These are phyloP conservation scores for Castanea crenata DNA, from an alignment of 306 rosid species.

Conservation along the genomic window DNA sequence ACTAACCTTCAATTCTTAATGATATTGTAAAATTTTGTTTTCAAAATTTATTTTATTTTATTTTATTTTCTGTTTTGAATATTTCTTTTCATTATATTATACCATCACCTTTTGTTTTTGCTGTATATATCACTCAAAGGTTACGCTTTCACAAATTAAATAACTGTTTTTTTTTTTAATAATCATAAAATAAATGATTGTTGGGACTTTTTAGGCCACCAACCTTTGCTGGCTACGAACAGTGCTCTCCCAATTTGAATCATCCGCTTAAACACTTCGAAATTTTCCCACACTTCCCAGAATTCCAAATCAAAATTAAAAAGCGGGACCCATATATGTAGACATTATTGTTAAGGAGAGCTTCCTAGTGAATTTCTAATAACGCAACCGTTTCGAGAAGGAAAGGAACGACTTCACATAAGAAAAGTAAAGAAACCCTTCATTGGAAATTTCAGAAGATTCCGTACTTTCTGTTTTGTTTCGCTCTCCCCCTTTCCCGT, in stretches of 20 bases:
- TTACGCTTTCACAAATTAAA: neutral
- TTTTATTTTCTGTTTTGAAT: no score
- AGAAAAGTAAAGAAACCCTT: conserved; percentile 5
- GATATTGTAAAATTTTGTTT: no score
- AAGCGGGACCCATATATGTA: neutral
- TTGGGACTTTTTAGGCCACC: neutral
- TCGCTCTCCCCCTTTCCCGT: neutral
- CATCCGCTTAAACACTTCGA: neutral
- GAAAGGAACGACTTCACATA: neutral
- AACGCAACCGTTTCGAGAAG: neutral
- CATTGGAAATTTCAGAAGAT: conserved; percentile 37
- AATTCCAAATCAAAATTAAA: neutral
- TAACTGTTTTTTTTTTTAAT: neutral
- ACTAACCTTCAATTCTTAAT: no score
- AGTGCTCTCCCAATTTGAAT: neutral
- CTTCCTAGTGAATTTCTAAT: neutral
- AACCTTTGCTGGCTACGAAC: neutral
- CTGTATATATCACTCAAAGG: no score
- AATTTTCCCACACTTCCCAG: neutral
- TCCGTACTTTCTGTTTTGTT: conserved; percentile 31
- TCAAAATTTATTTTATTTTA: no score
- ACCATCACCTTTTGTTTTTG: no score
- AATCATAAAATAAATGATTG: neutral
- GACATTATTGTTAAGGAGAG: neutral
- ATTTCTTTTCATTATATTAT: no score